phyloP scores from a whole-genome alignment of 2,329 filamentous ascomycete genomes.

The Neofusicoccum umdonicola region DNA sequence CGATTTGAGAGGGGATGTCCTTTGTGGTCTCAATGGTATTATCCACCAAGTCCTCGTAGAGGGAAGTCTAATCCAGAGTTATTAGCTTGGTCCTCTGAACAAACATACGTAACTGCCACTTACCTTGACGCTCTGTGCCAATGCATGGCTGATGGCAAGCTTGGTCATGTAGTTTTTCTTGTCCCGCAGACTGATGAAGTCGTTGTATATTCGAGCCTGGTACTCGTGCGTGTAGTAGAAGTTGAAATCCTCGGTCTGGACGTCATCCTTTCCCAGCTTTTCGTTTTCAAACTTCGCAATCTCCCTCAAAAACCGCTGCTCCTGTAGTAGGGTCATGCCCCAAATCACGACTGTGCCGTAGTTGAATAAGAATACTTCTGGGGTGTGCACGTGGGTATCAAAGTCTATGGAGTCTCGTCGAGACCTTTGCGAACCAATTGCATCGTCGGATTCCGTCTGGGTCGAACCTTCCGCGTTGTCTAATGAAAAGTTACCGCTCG shows the following conservation, averaged over 20 bases:
- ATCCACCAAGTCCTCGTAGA: slow-evolving; percentile 93
- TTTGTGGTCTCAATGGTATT: slow-evolving; percentile 92
- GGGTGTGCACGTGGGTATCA: slow-evolving; percentile 83
- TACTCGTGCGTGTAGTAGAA: slow-evolving; percentile 99
- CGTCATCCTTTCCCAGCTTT: slow-evolving; percentile 81
- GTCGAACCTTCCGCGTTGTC: slow-evolving; percentile 29
- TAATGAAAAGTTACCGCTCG: slow-evolving; percentile 30
- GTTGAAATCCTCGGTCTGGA: slow-evolving; percentile 97
- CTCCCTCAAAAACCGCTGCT: slow-evolving; percentile 88
- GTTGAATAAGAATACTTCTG: slow-evolving; percentile 93
- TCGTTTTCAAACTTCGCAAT: slow-evolving; percentile 92
- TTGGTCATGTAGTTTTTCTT: slow-evolving; percentile 99
- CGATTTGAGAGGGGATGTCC: slow-evolving; percentile 89
- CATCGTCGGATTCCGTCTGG: slow-evolving; percentile 23
- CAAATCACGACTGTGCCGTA: slow-evolving; percentile 98
- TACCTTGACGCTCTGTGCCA: slow-evolving; percentile 93
- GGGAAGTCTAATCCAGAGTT: slow-evolving; percentile 64
- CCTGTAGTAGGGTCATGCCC: slow-evolving; percentile 91
- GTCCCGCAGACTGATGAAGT: slow-evolving; percentile 92
- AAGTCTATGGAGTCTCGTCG: slow-evolving; percentile 59
- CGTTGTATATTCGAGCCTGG: slow-evolving; percentile 97
- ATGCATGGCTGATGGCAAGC: slow-evolving; percentile 89
- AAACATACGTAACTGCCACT: not conserved
- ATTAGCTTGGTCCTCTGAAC: not conserved
- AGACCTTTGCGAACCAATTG: slow-evolving; percentile 20